A percentile compares a stretch with the other conserved stretches of the same genome.
phyloP scores from a whole-genome alignment of 257 asterid species.

The Solanum arcanum region DNA sequence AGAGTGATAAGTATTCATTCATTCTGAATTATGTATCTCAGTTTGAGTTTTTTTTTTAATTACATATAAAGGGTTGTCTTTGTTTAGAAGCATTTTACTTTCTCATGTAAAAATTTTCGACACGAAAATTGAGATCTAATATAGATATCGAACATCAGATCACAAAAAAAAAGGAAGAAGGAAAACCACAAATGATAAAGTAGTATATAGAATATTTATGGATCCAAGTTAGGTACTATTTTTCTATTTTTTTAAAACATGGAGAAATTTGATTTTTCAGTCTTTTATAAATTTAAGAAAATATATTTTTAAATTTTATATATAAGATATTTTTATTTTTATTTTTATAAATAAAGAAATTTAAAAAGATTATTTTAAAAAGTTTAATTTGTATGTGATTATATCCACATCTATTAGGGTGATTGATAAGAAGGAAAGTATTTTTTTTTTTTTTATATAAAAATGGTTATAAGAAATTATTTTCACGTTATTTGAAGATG shows the following conservation, averaged over 20 bases:
- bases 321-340: too few species aligned
- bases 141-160: too few species aligned
- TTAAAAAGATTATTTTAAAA: background rate
- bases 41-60: too few species aligned
- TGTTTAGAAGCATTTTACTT: too few species aligned
- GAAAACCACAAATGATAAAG: background rate
- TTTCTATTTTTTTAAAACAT: background rate
- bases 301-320: background rate
- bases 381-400: background rate
- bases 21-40: too few species aligned
- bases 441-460: too few species aligned
- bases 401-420: background rate
- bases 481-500: background rate
- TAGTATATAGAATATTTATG: background rate
- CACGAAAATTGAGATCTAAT: fast-evolving
- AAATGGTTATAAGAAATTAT: background rate
- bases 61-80: too few species aligned
- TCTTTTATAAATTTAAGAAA: background rate
- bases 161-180: too few species aligned
- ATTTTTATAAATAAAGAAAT: background rate
- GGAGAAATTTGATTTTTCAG: too few species aligned
- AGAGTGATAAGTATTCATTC: fast-evolving
- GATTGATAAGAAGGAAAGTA: background rate
- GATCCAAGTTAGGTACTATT: background rate
- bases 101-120: fast-evolving